phyloP scores from a whole-genome alignment of 306 rosid genomes.

The Purshia tridentata region DNA sequence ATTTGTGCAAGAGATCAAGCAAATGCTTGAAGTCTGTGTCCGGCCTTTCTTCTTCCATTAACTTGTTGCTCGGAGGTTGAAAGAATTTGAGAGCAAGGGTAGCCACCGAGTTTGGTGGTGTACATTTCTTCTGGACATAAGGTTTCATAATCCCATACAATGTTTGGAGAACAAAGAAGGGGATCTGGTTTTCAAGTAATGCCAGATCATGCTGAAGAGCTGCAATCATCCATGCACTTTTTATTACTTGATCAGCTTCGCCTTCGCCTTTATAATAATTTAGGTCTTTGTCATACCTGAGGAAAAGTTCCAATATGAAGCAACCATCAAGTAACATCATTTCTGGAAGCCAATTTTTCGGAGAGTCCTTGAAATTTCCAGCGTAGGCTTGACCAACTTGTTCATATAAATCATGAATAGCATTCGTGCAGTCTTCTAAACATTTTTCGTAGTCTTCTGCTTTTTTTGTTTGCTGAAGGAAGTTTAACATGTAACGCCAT shows the following conservation, averaged over 20 bases:
- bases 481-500: constrained; percentile 19
- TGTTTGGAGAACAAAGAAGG: constrained; percentile 28
- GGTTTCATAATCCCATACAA: constrained; percentile 3
- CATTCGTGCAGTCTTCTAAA: constrained; percentile 10
- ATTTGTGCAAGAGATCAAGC: constrained; percentile 36
- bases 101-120: constrained; percentile 14
- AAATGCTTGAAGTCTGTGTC: constrained; percentile 19
- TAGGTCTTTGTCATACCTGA: not conserved
- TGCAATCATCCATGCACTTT: not conserved
- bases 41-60: not conserved
- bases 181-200: constrained; percentile 38
- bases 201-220: constrained; percentile 26
- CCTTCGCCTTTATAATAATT: not conserved
- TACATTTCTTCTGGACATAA: not conserved
- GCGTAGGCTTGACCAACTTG: constrained; percentile 19
- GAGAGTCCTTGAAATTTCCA: not conserved
- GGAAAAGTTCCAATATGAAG: constrained; percentile 39
- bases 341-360: constrained; percentile 3
- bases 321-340: constrained; percentile 41
- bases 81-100: constrained; percentile 8
- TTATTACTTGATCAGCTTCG: not conserved
- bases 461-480: not conserved
- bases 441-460: too few species aligned
- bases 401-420: constrained; percentile 6
- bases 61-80: not conserved